A percentile compares a stretch with the other conserved stretches of the same genome.
phyloP scores from a whole-genome alignment of 2,329 filamentous ascomycete species.

The Chrysoporthe cubensis region DNA sequence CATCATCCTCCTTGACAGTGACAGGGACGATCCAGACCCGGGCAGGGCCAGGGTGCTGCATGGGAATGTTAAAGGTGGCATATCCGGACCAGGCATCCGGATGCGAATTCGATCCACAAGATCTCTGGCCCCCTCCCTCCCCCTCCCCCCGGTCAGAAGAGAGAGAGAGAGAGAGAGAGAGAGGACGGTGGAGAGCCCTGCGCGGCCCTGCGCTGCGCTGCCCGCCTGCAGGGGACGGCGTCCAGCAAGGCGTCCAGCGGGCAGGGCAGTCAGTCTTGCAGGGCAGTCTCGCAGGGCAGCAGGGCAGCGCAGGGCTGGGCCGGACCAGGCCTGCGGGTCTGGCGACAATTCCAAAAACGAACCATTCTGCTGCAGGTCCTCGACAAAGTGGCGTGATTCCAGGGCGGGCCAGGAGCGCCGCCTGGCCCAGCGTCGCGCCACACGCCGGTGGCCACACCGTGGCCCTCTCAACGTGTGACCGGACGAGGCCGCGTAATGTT shows the following conservation, averaged over 20 bases:
- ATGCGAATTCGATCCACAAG: background rate
- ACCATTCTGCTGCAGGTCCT: conserved; percentile 23
- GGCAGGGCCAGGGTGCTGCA: background rate
- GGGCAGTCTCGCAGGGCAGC: background rate
- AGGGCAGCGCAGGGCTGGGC: background rate
- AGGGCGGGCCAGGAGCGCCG: background rate
- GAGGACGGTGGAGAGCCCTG: too few relatives aligned
- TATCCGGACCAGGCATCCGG: background rate
- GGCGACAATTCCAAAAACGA: conserved; percentile 9
- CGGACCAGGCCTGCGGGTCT: background rate
- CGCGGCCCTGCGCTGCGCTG: too few relatives aligned
- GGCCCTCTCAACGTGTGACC: conserved; percentile 32
- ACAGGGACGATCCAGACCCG: background rate
- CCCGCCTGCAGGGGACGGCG: too few relatives aligned
- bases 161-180: too few relatives aligned
- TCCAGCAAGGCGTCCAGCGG: too few relatives aligned
- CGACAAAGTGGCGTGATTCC: conserved; percentile 27
- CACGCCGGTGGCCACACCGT: conserved; percentile 19
- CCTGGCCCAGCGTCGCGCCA: conserved; percentile 4
- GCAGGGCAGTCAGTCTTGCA: background rate
- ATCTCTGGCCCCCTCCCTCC: background rate
- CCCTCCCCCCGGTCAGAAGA: background rate
- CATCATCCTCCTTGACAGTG: background rate
- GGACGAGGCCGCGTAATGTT: conserved; percentile 28
- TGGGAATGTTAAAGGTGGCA: background rate